These are phyloP conservation scores for Chamaecyparis obtusa DNA, from an alignment of 75 land plant genomes.

Conservation along the genomic window DNA sequence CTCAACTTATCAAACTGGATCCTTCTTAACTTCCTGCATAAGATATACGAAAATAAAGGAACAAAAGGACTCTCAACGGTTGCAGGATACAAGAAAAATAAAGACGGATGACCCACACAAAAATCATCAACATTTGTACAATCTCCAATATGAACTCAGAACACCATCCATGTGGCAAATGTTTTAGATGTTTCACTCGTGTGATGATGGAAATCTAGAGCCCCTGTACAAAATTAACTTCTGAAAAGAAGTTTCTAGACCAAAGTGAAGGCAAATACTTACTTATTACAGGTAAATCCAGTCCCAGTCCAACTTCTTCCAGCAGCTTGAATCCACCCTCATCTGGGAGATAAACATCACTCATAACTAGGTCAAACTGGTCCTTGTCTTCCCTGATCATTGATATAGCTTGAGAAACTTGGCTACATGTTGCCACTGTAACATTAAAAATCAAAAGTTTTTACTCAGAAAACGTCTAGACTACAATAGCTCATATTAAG, in stretches of 20 bases:
- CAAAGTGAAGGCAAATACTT: slow-evolving; percentile 13
- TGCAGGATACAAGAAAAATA: neutral
- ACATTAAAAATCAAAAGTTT: neutral
- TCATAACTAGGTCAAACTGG: slow-evolving; percentile 23
- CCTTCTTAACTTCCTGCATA: slow-evolving; percentile 9
- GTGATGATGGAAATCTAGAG: neutral
- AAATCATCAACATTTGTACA: neutral
- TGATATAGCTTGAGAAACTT: slow-evolving; percentile 21
- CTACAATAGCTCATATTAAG: neutral
- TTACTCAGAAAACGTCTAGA: neutral
- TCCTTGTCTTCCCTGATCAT: slow-evolving; percentile 16
- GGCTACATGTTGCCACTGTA: slow-evolving; percentile 28
- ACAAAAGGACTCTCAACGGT: neutral
- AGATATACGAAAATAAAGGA: slow-evolving; percentile 1
- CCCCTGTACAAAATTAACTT: neutral
- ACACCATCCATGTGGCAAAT: neutral
- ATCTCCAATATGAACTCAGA: neutral
- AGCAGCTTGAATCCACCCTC: slow-evolving; percentile 52
- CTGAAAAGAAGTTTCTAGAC: neutral
- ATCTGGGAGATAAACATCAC: slow-evolving; percentile 32
- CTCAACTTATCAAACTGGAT: slow-evolving; percentile 6
- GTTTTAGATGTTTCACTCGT: neutral
- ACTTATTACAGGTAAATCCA: slow-evolving; percentile 57
- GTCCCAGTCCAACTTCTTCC: slow-evolving; percentile 39
- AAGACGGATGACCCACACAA: neutral